phyloP scores from a whole-genome alignment of 495 filamentous ascomycete species.

The Elasticomyces elasticus region DNA sequence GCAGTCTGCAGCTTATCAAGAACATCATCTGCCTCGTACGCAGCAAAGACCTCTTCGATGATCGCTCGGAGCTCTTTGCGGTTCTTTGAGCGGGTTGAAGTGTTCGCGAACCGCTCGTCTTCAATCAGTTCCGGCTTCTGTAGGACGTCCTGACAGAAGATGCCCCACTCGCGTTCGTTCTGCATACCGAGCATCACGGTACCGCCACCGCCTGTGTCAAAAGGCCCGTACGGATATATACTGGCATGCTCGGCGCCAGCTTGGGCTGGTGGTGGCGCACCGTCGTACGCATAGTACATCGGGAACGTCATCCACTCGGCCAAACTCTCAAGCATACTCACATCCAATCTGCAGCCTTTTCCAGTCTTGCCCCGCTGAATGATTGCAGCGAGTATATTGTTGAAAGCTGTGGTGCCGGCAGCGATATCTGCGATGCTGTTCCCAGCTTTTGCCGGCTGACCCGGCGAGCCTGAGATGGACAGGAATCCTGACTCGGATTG shows the following conservation, averaged over 20 bases:
- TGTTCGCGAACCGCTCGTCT: slow-evolving; percentile 19
- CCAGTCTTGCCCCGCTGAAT: slow-evolving; percentile 39
- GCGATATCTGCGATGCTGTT: slow-evolving; percentile 46
- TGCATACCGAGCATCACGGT: slow-evolving; percentile 47
- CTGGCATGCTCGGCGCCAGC: slow-evolving; percentile 42
- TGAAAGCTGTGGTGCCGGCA: slow-evolving; percentile 43
- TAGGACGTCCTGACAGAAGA: slow-evolving; percentile 38
- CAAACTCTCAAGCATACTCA: slow-evolving; percentile 47
- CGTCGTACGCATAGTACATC: slow-evolving; percentile 42
- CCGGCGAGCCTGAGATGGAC: slow-evolving; percentile 39
- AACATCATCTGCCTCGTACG: slow-evolving; percentile 9
- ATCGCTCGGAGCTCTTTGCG: slow-evolving; percentile 16
- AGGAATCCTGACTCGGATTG: slow-evolving; percentile 46
- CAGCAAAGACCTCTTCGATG: slow-evolving; percentile 21
- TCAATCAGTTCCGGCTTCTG: slow-evolving; percentile 13
- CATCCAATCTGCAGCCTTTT: slow-evolving; percentile 38
- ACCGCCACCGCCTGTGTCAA: slow-evolving; percentile 38
- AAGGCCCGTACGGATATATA: slow-evolving; percentile 45
- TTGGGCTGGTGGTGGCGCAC: slow-evolving; percentile 32
- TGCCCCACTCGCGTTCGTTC: slow-evolving; percentile 44
- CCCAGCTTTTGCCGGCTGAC: slow-evolving; percentile 41
- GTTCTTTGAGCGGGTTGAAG: slow-evolving; percentile 16
- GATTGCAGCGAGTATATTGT: slow-evolving; percentile 41
- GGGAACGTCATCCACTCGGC: slow-evolving; percentile 48
- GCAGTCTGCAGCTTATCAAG: slow-evolving; percentile 16